Evolutionary conservation across 768 basidiomycete species (phyloP), one percentile per base, ranked within the genome.

Genomic region (Lyophyllum decastes): DNA sequence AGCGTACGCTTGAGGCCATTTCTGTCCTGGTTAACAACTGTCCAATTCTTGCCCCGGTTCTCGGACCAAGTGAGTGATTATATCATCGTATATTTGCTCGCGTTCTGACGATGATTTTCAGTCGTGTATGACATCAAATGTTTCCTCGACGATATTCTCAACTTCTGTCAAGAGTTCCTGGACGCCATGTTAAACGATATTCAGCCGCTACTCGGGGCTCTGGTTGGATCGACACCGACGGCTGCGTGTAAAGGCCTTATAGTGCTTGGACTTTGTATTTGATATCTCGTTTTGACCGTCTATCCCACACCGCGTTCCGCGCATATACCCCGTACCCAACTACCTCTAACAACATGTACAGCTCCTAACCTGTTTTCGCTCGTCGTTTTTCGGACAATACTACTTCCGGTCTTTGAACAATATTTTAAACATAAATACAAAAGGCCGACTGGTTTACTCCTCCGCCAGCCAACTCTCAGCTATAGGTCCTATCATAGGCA

Each of bases 381-480:
- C 55, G 61, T 68, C 71, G 66, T 58, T 65, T 60, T 62, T 64
- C 65, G 51, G 55, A 68, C 64, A 62, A 24, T 56, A 57, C 55
- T 50, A 55, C 53, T 49, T 54, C 30, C 52, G 38, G 52, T 43
- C 21, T 46, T 25, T 52, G 35, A 41, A 17, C 24, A 22, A 57
- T 51, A 51, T 24, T 8, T 24, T 54, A 38, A 54, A 21, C 10
- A 54, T 47, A 55, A 60, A 61, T 40, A 49, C 35, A 33, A 57
- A 27, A 44, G 40, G 40, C 59, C 12, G 16, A 58, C 22, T 48
- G 44, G 24, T 12, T 64, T 50, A 76, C 67, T 90, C 89, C 58
- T 87, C 88, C 10, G 74, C 72, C 11, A 92, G 76, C 87, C 89
- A 91, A 56, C 76, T 72, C 60, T 88, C 87, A 14, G 89, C 90